phyloP scores from a whole-genome alignment of 2,329 filamentous ascomycete species.

The Coniochaeta sp. region DNA sequence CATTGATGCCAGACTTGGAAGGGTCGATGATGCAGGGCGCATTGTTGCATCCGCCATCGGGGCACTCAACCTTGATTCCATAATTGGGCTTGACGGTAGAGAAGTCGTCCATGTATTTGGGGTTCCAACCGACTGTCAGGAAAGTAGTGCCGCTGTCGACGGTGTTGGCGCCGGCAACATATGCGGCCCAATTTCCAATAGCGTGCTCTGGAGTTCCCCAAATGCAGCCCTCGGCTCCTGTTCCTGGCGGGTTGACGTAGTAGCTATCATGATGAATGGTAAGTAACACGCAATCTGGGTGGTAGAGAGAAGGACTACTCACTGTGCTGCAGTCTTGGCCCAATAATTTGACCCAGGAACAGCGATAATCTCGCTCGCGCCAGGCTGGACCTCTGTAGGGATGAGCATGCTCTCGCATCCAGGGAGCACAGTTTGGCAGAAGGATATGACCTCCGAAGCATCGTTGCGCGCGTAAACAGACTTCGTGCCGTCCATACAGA shows the following conservation, averaged over 20 bases:
- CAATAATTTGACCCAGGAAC: conserved; percentile 67
- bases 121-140: conserved; percentile 72
- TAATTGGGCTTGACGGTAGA: conserved; percentile 53
- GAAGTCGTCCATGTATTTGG: conserved; percentile 57
- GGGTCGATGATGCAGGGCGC: conserved; percentile 69
- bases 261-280: conserved; percentile 43
- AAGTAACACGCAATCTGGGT: conserved; percentile 7
- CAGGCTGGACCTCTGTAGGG: conserved; percentile 55
- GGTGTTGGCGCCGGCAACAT: conserved; percentile 69
- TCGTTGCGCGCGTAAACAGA: conserved; percentile 61
- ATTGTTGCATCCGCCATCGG: conserved; percentile 58
- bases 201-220: conserved; percentile 60
- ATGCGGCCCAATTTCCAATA: conserved; percentile 71
- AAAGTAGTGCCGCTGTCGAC: conserved; percentile 58
- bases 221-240: conserved; percentile 52
- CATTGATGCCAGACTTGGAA: conserved; percentile 43
- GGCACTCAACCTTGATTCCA: conserved; percentile 65
- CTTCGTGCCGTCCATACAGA: conserved; percentile 65
- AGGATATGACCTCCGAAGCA: conserved; percentile 54
- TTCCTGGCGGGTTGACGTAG: conserved; percentile 72
- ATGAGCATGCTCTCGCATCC: conserved; percentile 80
- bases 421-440: conserved; percentile 73
- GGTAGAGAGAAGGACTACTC: conserved; percentile 27
- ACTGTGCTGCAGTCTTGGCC: conserved; percentile 68
- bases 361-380: conserved; percentile 49